phyloP scores from a whole-genome alignment of 345 rosid species.

The Bruguiera sexangula region DNA sequence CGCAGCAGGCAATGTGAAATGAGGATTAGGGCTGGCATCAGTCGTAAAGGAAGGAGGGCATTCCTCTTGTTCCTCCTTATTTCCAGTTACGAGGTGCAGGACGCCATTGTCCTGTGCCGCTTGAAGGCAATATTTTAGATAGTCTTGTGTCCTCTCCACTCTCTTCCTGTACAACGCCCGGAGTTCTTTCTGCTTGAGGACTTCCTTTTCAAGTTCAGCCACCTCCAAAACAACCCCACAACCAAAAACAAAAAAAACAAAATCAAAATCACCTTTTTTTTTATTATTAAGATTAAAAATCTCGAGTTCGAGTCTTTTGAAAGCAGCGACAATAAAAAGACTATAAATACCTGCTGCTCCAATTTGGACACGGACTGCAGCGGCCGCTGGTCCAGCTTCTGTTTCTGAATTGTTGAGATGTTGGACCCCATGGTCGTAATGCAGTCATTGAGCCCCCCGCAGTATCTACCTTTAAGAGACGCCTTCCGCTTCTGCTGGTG shows the following conservation, averaged over 20 bases:
- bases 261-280: background rate
- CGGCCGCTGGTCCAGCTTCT: background rate
- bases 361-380: conserved; percentile 21
- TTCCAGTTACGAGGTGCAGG: conserved; percentile 35
- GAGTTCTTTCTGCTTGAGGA: conserved; percentile 41
- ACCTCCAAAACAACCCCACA: conserved; percentile 22
- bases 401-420: conserved; percentile 11
- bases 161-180: conserved; percentile 39
- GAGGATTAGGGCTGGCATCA: conserved; percentile 2
- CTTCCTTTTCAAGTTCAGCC: conserved; percentile 37
- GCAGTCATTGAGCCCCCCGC: conserved; percentile 26
- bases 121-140: conserved; percentile 54
- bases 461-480: conserved; percentile 1
- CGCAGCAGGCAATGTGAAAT: background rate
- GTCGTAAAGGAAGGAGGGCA: conserved; percentile 13
- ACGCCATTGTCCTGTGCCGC: conserved; percentile 55
- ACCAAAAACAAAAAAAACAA: background rate
- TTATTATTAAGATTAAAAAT: no score
- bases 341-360: conserved; percentile 30
- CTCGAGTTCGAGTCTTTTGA: no score
- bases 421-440: conserved; percentile 16
- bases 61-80: conserved; percentile 20
- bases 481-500: background rate
- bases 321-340: no score
- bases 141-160: conserved; percentile 52